Evolutionary conservation across 306 rosid genomes (phyloP), one percentile per base, ranked within the genome.

Genomic region (Lupinus albus): DNA sequence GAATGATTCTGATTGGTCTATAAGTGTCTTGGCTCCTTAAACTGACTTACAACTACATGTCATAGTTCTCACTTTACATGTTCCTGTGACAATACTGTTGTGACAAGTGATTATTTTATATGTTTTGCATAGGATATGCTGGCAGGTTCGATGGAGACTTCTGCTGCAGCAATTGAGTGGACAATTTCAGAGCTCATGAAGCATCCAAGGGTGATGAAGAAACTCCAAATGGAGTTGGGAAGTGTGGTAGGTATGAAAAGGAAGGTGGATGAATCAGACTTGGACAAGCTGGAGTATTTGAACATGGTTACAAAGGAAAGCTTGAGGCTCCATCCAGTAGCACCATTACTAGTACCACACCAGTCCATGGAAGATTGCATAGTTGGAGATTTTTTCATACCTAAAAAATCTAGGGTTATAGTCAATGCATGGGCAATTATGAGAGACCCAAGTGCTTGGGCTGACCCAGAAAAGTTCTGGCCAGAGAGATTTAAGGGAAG

Each of bases 241-340:
- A 57, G 3, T 0, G 81, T 82, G 55, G 90, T 86, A 5, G 88
- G 92, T 6, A 57, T 77, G 65, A 75, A 86, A 76, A 86, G 86
- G 44, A 69, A 25, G 64, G 89, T 86, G 67, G 84, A 80, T 20
- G 91, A 86, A 76, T 76, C 86, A 38, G 88, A 88, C 76, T 76
- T 88, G 62, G 72, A 36, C 3, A 76, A 72, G 11, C 51, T 88
- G 32, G 48, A 70, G 18, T 81, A 83, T 70, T 63, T 88, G 50
- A 68, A 82, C 51, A 82, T 76, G 88, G 83, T 86, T 5, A 9
- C 84, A 7, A 86, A 86, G 45, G 96, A 89, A 75, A 81, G 70
- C 67, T 0, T 82, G 20, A 80, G 96, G 79, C 12, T 84, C 9
- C 96, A 86, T 65, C 88, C 96, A 4, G 80, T 79, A 33, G 89